Conservation (phyloP, 1,284 basidiomycete species). For the Blastosporella zonata region DNA sequence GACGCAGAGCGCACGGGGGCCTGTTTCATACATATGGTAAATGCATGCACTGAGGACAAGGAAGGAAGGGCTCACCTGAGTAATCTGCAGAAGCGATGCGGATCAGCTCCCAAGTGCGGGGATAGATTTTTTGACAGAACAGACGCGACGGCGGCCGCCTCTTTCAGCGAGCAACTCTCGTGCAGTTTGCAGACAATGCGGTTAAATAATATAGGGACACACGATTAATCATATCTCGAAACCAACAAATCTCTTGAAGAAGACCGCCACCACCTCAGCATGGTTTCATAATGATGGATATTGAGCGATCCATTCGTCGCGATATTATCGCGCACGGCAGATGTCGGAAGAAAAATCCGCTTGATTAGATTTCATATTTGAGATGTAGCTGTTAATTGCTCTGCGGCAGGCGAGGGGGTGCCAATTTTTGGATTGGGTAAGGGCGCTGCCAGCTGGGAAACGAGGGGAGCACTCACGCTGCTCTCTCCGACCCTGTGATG, state of each 20-base stretch:
- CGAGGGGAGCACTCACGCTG: slow-evolving; percentile 47
- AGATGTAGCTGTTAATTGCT: slow-evolving; percentile 75
- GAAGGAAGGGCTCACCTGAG: slow-evolving; percentile 40
- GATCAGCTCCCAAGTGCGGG: slow-evolving; percentile 50
- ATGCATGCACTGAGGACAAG: not conserved
- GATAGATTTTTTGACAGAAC: slow-evolving; percentile 73
- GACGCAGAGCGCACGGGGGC: slow-evolving; percentile 78
- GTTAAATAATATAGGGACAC: no score
- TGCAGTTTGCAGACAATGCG: slow-evolving; percentile 36
- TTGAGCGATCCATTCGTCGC: slow-evolving; percentile 60
- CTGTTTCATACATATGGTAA: slow-evolving; percentile 25
- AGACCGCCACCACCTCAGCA: slow-evolving; percentile 79
- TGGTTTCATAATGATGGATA: slow-evolving; percentile 77
- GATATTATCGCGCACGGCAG: slow-evolving; percentile 72
- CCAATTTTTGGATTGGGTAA: slow-evolving; percentile 72
- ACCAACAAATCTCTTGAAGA: slow-evolving; percentile 79
- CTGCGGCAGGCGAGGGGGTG: slow-evolving; percentile 72
- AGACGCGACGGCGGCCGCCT: slow-evolving; percentile 73
- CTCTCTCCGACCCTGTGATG: slow-evolving; percentile 8
- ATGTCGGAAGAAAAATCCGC: slow-evolving; percentile 72
- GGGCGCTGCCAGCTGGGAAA: slow-evolving; percentile 37
- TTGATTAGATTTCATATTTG: slow-evolving; percentile 76
- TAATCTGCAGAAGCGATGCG: slow-evolving; percentile 77
- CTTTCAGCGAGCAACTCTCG: slow-evolving; percentile 70
- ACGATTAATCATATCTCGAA: no score